These are phyloP conservation scores for Apiotrichum siamense DNA, from an alignment of 1,284 basidiomycete genomes.

Conservation along the genomic window DNA sequence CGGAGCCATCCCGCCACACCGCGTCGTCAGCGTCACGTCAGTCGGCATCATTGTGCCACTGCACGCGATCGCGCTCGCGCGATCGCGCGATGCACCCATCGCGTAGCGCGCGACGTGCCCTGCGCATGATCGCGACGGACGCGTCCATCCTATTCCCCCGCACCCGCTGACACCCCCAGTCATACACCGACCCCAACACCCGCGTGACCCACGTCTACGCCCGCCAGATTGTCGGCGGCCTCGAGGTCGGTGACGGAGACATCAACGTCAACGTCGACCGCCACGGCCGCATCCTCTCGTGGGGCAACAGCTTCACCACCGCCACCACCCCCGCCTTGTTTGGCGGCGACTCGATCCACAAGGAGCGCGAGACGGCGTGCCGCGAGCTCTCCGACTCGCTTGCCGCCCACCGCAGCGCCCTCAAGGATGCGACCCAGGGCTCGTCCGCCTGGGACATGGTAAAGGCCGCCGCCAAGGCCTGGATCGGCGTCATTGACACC, in stretches of 20 bases:
- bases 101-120: no score
- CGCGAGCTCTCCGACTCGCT: constrained; percentile 2
- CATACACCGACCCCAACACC: constrained; percentile 75
- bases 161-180: constrained; percentile 66
- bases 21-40: not conserved
- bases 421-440: constrained; percentile 56
- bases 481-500: constrained; percentile 23
- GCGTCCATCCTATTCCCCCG: no score
- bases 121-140: no score
- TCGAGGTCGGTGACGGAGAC: constrained; percentile 81
- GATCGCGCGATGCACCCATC: not conserved
- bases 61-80: not conserved
- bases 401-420: constrained; percentile 10
- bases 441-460: constrained; percentile 50
- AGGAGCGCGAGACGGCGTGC: not conserved
- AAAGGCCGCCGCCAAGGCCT: constrained; percentile 37
- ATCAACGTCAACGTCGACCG: constrained; percentile 76
- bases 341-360: not conserved
- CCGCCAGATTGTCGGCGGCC: constrained; percentile 69
- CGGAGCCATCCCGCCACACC: not conserved
- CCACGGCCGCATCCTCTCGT: constrained; percentile 69
- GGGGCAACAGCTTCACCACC: constrained; percentile 54
- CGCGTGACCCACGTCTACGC: constrained; percentile 80
- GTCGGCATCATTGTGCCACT: not conserved
- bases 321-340: constrained; percentile 1